These are phyloP conservation scores for Didymella lethalis DNA, from an alignment of 2,329 filamentous ascomycete species.

Conservation along the genomic window DNA sequence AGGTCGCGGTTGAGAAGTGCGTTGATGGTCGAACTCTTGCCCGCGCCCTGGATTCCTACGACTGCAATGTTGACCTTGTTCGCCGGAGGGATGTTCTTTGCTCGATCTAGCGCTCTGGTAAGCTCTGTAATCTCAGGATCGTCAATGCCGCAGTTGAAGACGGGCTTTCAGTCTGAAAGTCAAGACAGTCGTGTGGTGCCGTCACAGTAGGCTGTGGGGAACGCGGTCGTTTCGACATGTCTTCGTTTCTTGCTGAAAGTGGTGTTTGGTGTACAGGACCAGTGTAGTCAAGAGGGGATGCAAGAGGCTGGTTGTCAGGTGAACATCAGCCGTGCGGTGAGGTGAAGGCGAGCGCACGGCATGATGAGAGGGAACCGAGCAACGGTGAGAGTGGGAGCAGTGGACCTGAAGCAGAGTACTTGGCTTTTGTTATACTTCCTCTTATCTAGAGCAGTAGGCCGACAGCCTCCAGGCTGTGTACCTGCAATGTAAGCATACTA, in stretches of 20 bases:
- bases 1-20: constrained; percentile 21
- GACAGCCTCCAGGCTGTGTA: background rate
- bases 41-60: constrained; percentile 25
- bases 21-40: constrained; percentile 25
- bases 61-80: constrained; percentile 15
- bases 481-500: background rate
- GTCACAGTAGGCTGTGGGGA: too few species aligned
- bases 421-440: too few species aligned
- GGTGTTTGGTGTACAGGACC: too few species aligned
- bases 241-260: background rate
- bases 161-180: background rate
- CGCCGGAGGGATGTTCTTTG: constrained; percentile 7
- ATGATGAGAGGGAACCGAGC: background rate
- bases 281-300: background rate
- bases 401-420: background rate
- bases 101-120: background rate
- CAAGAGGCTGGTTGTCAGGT: background rate
- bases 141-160: background rate
- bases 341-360: background rate
- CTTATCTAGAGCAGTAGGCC: too few species aligned
- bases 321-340: background rate
- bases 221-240: constrained; percentile 2
- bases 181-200: background rate
- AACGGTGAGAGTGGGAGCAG: background rate
- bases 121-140: constrained; percentile 11